A percentile compares a stretch with the other conserved stretches of the same genome.
Evolutionary conservation across 768 basidiomycete species (phyloP).

Genomic region (Rhodotorula paludigena): DNA sequence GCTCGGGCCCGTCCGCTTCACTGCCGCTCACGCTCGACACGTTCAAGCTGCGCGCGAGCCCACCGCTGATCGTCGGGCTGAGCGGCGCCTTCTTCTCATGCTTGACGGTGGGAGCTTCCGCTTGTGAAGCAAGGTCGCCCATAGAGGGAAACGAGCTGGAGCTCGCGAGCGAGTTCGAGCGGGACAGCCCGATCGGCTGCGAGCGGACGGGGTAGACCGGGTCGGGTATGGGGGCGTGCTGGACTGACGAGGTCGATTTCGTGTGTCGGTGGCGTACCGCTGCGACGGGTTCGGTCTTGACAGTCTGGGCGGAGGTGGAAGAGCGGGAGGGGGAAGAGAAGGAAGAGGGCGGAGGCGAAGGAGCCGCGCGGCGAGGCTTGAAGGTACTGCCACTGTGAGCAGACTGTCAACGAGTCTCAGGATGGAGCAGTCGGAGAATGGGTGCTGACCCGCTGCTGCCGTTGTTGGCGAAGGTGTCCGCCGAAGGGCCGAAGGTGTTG

Average conservation of each 20-base stretch:
- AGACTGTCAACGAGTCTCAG: background rate
- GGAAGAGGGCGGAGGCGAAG: background rate
- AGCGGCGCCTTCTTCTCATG: background rate
- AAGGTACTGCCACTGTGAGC: background rate
- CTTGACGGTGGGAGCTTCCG: background rate
- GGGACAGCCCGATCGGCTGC: slow-evolving; percentile 26
- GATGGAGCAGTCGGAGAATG: no score
- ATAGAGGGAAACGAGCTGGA: background rate
- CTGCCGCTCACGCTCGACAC: background rate
- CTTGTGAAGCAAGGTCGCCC: no score
- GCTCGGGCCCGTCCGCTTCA: slow-evolving; percentile 1
- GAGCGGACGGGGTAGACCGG: slow-evolving; percentile 31
- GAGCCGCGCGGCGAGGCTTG: background rate
- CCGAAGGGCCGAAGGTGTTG: background rate
- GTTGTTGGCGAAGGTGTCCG: no score
- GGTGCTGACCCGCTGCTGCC: background rate
- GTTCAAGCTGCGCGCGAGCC: slow-evolving; percentile 8
- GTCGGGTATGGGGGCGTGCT: slow-evolving; percentile 14
- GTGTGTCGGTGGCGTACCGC: background rate
- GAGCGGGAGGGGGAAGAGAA: background rate
- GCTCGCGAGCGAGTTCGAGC: slow-evolving; percentile 6
- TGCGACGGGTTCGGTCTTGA: background rate
- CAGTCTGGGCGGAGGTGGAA: background rate
- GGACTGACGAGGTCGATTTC: slow-evolving; percentile 3
- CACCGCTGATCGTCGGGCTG: slow-evolving; percentile 27